Percentiles rank a stretch among this genome's conserved stretches.
phyloP scores from a whole-genome alignment of 192 early-diverging fungal genomes.

The Mortierella hygrophila region DNA sequence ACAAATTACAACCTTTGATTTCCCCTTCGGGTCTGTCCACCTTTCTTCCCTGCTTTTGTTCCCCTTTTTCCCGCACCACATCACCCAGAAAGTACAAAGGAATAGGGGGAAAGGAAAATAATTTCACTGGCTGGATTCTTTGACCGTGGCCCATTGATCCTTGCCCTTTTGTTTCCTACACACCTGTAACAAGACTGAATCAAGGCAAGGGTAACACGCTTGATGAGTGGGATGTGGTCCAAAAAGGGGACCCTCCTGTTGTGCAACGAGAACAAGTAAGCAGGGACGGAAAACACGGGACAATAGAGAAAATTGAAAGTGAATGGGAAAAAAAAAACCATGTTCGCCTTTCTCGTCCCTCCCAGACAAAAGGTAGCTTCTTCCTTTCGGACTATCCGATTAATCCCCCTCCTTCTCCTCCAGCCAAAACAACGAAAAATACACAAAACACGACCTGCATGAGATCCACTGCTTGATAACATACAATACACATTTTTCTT shows the following conservation, averaged over 20 bases:
- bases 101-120: neutral
- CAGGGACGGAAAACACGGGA: no score
- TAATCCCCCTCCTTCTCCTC: neutral
- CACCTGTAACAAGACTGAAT: no score
- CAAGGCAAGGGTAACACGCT: no score
- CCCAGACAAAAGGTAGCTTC: no score
- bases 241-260: no score
- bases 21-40: no score
- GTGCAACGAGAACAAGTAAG: no score
- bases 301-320: no score
- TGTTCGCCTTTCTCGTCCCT: neutral
- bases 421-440: neutral
- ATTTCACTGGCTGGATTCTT: neutral
- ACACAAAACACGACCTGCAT: neutral
- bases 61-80: neutral
- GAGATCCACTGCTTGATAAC: neutral
- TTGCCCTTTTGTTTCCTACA: neutral
- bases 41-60: neutral
- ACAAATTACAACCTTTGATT: neutral
- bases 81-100: neutral
- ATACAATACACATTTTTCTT: neutral
- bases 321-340: neutral
- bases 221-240: no score
- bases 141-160: neutral
- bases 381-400: conserved; percentile 1